Evolutionary conservation across 257 asterid genomes (phyloP), one percentile per base, ranked within the genome.

Genomic region (Solanum medicagineum): DNA sequence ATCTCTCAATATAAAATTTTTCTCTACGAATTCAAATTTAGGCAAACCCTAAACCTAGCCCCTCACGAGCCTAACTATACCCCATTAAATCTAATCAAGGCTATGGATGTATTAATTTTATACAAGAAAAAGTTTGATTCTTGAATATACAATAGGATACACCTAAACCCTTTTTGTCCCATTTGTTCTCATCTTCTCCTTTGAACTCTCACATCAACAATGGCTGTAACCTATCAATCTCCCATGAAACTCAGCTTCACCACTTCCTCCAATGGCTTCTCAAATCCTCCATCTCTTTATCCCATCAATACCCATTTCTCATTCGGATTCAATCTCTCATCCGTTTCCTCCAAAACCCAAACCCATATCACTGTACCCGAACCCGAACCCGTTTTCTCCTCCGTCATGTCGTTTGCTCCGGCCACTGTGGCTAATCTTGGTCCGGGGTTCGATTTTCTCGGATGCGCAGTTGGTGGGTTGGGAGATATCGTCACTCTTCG

Each of bases 351-450:
- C 0, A 53, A 79, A 94, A 36, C 95, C 94, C 29, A 81, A 89
- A 62, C 97, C 97, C 55, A 73, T 89, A 4, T 84, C 44, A 9
- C 82, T 13, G 55, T 65, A 66, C 4, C 90, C 62, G 98, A 95
- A n/a, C 98, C 98, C 12, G 85, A 89, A 68, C 98, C 98, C 49
- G 3, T 95, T 91, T 57, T 47, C 91, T 75, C 92, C 59, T 89
- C 97, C 85, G 95, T 95, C 90, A 92, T 80, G 62, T 73, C 96
- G 3, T 95, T 94, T 44, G 97, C 98, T 47, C 98, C 98, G 4
- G 98, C 98, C 36, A 94, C 98, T 0, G 87, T 95, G 3, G 98
- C 98, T 24, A 95, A 95, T 59, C 91, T 95, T 8, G 98, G 98
- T 4, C 98, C 98, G 1, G 97, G 98, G 3, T 95, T 95, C 82